phyloP scores from a whole-genome alignment of 495 filamentous ascomycete species.

The Penicillium bialowiezense region DNA sequence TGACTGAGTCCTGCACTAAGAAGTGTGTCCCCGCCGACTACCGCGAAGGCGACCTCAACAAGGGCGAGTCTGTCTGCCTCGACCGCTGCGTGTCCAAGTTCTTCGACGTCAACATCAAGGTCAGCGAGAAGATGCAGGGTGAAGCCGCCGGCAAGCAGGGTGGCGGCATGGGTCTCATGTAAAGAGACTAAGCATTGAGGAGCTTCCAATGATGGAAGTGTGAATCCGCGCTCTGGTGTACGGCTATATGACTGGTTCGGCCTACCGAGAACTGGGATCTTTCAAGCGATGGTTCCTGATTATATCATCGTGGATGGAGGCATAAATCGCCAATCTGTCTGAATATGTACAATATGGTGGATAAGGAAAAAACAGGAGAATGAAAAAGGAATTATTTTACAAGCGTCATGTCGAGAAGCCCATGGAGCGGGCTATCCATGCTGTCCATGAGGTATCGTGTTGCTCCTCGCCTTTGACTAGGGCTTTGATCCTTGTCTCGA shows the following conservation, averaged over 20 bases:
- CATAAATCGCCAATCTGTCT: conserved; percentile 18
- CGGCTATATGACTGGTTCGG: conserved; percentile 6
- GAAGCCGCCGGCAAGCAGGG: conserved; percentile 51
- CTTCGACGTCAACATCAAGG: conserved; percentile 96
- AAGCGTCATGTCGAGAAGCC: conserved; percentile 25
- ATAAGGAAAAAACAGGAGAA: conserved; percentile 12
- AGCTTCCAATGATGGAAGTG: conserved; percentile 1
- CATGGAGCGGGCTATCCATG: conserved; percentile 43
- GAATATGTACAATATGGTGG: conserved; percentile 31
- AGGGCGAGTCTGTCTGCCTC: conserved; percentile 96
- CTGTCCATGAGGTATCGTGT: conserved; percentile 57
- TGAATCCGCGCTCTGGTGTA: conserved; percentile 5
- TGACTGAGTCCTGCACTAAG: conserved; percentile 81
- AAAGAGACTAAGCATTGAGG: conserved; percentile 17
- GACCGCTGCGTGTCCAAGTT: conserved; percentile 97
- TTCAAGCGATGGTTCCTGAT: conserved; percentile 16
- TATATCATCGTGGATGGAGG: conserved; percentile 22
- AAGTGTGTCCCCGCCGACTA: conserved; percentile 92
- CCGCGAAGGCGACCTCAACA: conserved; percentile 93
- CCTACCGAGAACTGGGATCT: conserved; percentile 4
- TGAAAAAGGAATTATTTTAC: conserved; percentile 18
- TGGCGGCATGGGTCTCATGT: conserved; percentile 52
- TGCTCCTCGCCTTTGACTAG: conserved; percentile 62
- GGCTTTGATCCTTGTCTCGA: conserved; percentile 72
- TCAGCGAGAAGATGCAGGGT: conserved; percentile 76